Base-by-base conservation (phyloP, 2,329 filamentous ascomycete genomes). In the Phoma sp. region DNA sequence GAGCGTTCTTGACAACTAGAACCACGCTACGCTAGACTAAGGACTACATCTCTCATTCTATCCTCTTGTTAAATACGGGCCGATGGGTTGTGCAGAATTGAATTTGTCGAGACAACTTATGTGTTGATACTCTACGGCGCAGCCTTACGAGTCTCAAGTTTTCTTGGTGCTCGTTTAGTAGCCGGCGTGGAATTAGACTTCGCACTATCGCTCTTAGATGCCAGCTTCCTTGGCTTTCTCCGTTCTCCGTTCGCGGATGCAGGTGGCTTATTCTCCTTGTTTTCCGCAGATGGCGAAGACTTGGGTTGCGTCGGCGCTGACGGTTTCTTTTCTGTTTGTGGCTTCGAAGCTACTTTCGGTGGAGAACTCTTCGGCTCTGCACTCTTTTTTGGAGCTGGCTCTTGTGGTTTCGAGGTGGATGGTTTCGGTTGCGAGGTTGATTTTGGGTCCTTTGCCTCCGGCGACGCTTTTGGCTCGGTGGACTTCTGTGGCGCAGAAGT, bases 211-310 rank as follows among this genome's bases (percentile, higher is more conserved):
- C 50, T 55, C 38, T 62, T 68, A 3, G 61, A 31, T 9, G 52
- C 51, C 35, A 73, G 21, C 31, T 73, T 73, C 22, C 68, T 67
- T 1, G 69, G 70, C 48, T 70, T 72, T 24, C 56, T 61, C 27
- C 53, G 57, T 24, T 60, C 57, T 15, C 40, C 43, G 6, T 60
- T 49, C 12, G 57, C n/a, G 1, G 55, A 36, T n/a, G 50, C 36
- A 29, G 64, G 31, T 1, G 55, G 4, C 12, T 58, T 64, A 10
- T 63, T 66, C 41, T 69, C 62, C 22, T 66, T 65, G 6, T 50
- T 60, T 0, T 56, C 51, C 2, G 39, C 37, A 0, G 65, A 56
- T 4, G 37, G 27, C 12, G 33, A 27, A n/a, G 45, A 49, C 45
- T 68, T 43, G 21, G 45, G 29, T 43, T 50, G 54, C 5, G 29